Base-by-base conservation (phyloP, 495 filamentous ascomycete genomes). In the Bryoglossum gracile region DNA sequence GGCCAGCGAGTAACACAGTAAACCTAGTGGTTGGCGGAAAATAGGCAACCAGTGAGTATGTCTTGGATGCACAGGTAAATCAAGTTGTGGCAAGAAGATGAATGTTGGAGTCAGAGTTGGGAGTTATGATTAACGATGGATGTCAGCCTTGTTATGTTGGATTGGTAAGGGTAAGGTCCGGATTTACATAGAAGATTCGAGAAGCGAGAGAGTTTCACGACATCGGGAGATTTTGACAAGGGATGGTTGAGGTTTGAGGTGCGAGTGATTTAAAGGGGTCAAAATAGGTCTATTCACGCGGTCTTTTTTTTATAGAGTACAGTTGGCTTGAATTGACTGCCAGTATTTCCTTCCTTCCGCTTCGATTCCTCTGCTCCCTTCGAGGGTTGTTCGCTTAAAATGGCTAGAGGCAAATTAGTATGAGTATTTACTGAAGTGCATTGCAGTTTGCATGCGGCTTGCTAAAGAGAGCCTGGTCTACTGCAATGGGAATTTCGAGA, bases 281-380 rank as follows among this genome's bases (percentile, higher is more conserved):
- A n/a, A 35, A 32, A 51, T n/a, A 32, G 28, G 45, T 48, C 44
- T 53, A 53, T 54, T 48, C 46, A 37, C 37, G 48, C 43, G 22
- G 22, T 51, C 53, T 56, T 48, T 51, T 48, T 56, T 48, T 56
- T 56, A 41, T 56, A 56, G 48, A 56, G 30, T 56, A 51, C 38
- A 51, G 33, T 48, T 47, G 47, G 17, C 33, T 8, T 34, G 18
- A 36, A 10, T 23, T 14, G 24, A n/a, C 43, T 36, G 23, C 24
- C 35, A 43, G 25, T 22, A 26, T 22, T 34, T 36, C 30, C 44
- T 39, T 32, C n/a, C 19, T 44, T 13, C 32, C 30, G 6, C 18
- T 4, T 36, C 44, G 6, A 18, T 13, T 28, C 16, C 16, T 22
- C 36, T 6, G 14, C 14, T 13, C 30, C 18, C 1, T n/a, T n/a